These are phyloP conservation scores for Globisporangium solare DNA, from an alignment of 352 stramenopile species.

Conservation along the genomic window DNA sequence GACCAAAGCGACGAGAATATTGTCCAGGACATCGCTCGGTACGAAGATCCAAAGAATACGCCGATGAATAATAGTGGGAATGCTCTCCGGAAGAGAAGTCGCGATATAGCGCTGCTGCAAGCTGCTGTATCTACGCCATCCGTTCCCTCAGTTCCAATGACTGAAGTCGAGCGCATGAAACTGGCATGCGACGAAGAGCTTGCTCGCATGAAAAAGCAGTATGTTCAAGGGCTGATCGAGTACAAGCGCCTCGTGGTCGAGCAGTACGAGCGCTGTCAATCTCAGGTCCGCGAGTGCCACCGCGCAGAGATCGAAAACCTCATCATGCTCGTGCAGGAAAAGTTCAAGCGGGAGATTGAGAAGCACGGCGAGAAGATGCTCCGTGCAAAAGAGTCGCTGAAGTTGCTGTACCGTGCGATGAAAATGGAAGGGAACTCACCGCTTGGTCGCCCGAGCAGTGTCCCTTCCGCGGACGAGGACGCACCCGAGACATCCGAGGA, in stretches of 20 bases:
- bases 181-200: slow-evolving; percentile 35
- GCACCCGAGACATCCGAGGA: slow-evolving; percentile 10
- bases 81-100: background rate
- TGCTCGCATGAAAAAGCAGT: slow-evolving; percentile 47
- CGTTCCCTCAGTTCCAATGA: slow-evolving; percentile 13
- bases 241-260: slow-evolving; percentile 75
- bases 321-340: slow-evolving; percentile 50
- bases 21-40: slow-evolving; percentile 41
- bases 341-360: slow-evolving; percentile 54
- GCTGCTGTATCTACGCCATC: background rate
- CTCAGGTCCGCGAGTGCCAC: slow-evolving; percentile 49
- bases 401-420: slow-evolving; percentile 57
- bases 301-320: slow-evolving; percentile 60
- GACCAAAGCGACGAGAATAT: slow-evolving; percentile 36
- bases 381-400: slow-evolving; percentile 52
- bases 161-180: slow-evolving; percentile 40
- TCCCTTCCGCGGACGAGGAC: background rate
- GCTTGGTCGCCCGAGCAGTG: background rate
- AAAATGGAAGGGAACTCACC: slow-evolving; percentile 6
- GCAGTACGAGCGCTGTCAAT: slow-evolving; percentile 58
- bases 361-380: slow-evolving; percentile 45
- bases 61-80: slow-evolving; percentile 15
- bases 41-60: slow-evolving; percentile 33
- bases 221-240: slow-evolving; percentile 46
- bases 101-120: background rate